A percentile compares a stretch with the other conserved stretches of the same genome.
phyloP scores from a whole-genome alignment of 2,329 filamentous ascomycete genomes.

The Penicillium digitatum region DNA sequence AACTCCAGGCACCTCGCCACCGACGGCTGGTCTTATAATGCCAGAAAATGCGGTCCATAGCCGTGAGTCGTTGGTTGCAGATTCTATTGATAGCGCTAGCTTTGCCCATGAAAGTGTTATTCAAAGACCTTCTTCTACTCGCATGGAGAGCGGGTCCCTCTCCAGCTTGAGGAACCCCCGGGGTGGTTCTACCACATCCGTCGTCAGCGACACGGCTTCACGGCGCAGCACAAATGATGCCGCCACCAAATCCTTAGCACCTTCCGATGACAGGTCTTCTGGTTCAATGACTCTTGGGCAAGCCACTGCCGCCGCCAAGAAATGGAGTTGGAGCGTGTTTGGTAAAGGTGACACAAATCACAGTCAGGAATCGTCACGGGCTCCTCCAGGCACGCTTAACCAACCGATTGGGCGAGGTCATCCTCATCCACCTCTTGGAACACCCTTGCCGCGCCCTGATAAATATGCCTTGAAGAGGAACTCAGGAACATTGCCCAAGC shows the following conservation, averaged over 20 bases:
- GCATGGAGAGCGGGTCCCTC: constrained; percentile 23
- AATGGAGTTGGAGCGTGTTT: constrained; percentile 55
- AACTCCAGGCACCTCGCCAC: constrained; percentile 46
- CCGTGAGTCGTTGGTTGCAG: constrained; percentile 51
- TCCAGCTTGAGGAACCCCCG: constrained; percentile 20
- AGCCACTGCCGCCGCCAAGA: constrained; percentile 56
- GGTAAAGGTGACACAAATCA: constrained; percentile 40
- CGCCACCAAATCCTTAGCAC: constrained; percentile 26
- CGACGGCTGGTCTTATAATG: constrained; percentile 35
- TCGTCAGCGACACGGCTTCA: constrained; percentile 27
- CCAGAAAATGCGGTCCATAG: constrained; percentile 37
- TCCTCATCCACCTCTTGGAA: constrained; percentile 75
- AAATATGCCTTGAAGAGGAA: constrained; percentile 55
- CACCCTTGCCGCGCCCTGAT: constrained; percentile 68
- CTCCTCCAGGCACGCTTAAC: constrained; percentile 45
- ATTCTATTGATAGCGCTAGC: constrained; percentile 37
- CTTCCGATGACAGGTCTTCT: constrained; percentile 37
- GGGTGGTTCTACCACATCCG: constrained; percentile 25
- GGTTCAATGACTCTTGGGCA: constrained; percentile 45
- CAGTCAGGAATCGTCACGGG: constrained; percentile 39
- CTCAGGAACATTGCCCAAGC: constrained; percentile 56
- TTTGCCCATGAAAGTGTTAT: constrained; percentile 21
- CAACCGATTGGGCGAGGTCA: constrained; percentile 79
- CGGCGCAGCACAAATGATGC: constrained; percentile 32
- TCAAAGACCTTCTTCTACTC: constrained; percentile 29